These are phyloP conservation scores for Mercurialis annua DNA, from an alignment of 345 rosid genomes.

Conservation along the genomic window DNA sequence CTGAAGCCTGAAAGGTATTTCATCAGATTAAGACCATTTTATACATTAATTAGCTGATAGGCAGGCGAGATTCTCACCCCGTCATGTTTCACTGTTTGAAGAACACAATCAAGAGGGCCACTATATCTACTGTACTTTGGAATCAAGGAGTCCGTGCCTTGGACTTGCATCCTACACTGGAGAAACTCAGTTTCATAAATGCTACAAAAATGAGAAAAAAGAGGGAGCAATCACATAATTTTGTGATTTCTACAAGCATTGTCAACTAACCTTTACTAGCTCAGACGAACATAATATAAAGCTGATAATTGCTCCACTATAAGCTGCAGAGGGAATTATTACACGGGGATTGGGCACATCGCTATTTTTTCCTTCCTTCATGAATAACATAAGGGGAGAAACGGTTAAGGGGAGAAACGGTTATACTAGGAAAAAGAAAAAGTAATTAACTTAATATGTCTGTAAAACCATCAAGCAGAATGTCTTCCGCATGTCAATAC, in stretches of 20 bases:
- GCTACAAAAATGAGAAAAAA: conserved; percentile 12
- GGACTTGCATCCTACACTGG: conserved; percentile 99
- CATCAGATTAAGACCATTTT: conserved; percentile 28
- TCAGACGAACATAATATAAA: conserved; percentile 84
- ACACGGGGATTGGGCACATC: conserved; percentile 51
- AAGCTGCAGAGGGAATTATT: conserved; percentile 90
- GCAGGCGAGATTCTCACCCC: conserved; percentile 65
- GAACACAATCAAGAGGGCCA: conserved; percentile 76
- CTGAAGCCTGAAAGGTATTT: conserved; percentile 63
- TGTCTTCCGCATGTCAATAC: neutral
- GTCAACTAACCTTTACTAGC: conserved; percentile 71
- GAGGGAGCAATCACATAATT: neutral
- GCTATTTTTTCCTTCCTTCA: conserved; percentile 55
- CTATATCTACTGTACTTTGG: conserved; percentile 57
- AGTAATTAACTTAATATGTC: neutral
- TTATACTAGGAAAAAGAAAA: neutral
- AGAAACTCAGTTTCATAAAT: conserved; percentile 43
- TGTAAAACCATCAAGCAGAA: conserved; percentile 8
- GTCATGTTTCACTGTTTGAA: conserved; percentile 65
- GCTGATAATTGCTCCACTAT: conserved; percentile 87
- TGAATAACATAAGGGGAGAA: neutral
- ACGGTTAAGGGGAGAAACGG: no score
- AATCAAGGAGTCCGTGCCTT: conserved; percentile 75
- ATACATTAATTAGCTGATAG: conserved; percentile 4
- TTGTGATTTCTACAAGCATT: neutral